Base-by-base conservation (phyloP, 306 rosid genomes). In the Cucumis cinereus region DNA sequence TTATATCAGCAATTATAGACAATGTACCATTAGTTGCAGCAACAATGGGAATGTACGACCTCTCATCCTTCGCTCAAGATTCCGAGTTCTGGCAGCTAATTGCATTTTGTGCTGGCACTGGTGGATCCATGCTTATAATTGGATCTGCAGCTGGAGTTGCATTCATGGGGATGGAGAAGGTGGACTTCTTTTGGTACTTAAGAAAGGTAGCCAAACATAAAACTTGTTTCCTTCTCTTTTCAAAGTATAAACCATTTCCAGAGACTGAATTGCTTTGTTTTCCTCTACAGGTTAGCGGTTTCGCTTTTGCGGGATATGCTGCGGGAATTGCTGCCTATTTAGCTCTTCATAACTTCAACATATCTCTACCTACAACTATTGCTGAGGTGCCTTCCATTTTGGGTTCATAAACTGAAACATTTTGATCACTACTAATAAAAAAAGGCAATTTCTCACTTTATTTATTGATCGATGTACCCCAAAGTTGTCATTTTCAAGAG, bases 61-160 rank as follows among this genome's bases (percentile, higher is more conserved):
- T 94, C 83, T 4, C 93, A 38, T 82, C 99, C 45, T 89, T 79
- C 58, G 97, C 95, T 67, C 89, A 81, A 85, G 99, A 94, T 81
- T 94, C 97, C 3, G 90, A 91, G 87, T 94, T 94, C 82, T 94
- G 98, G 99, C 97, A 92, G 86, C 69, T 94, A 82, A 13, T 90
- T 59, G 97, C 96, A 71, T 92, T 73, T 62, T 94, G 98, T 61
- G 98, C 98, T 13, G 96, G 97, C 45, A 91, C 98, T 10, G 98
- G 98, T 54, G 97, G 99, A 77, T 94, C 99, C 79, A 92, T 94
- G 99, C 84, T 94, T 16, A 66, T 94, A 71, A 90, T 90, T 80
- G 99, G 99, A 76, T 94, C 97, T 33, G 96, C 97, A 53, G 95
- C 99, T 24, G 99, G 99, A 81, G 96, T 90, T 72, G 97, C 99